Evolutionary conservation across 768 basidiomycete species (phyloP).

Genomic region (Cyclocybe cylindracea): DNA sequence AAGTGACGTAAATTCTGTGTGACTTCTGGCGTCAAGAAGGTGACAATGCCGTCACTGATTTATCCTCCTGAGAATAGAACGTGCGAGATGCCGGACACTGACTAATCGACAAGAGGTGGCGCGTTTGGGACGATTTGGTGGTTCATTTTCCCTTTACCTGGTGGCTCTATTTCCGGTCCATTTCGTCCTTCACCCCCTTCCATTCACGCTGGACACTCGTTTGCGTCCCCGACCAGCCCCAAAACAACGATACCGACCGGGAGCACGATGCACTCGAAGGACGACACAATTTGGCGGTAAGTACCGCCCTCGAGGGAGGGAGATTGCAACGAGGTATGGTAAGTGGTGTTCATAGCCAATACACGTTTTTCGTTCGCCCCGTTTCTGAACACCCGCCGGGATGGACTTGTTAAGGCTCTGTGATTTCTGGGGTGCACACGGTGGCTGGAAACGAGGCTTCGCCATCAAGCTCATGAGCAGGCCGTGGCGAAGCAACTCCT

Average conservation of each 20-base stretch:
- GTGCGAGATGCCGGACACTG: too few species aligned
- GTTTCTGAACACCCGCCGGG: slow-evolving; percentile 1
- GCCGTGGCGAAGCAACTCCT: slow-evolving; percentile 55
- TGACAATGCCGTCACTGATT: too few species aligned
- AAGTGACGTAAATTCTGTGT: too few species aligned
- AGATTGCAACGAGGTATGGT: slow-evolving; percentile 83
- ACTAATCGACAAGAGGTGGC: too few species aligned
- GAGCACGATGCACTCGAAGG: slow-evolving; percentile 15
- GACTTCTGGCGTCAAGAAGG: too few species aligned
- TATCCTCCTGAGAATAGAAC: too few species aligned
- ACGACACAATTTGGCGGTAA: slow-evolving; percentile 65
- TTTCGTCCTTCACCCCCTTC: neutral
- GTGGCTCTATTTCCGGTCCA: too few species aligned
- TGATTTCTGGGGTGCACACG: slow-evolving; percentile 77
- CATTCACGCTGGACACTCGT: neutral
- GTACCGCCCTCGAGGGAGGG: slow-evolving; percentile 76
- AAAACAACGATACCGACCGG: neutral
- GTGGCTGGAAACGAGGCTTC: slow-evolving; percentile 81
- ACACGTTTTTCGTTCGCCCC: neutral
- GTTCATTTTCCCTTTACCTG: too few species aligned
- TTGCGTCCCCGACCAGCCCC: neutral
- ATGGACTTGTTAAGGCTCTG: slow-evolving; percentile 54
- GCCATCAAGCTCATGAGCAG: slow-evolving; percentile 83
- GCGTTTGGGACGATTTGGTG: too few species aligned
- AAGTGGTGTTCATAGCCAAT: neutral